Evolutionary conservation across 805 yeast genomes (phyloP).

Genomic region (Kurtzmaniella fragi): DNA sequence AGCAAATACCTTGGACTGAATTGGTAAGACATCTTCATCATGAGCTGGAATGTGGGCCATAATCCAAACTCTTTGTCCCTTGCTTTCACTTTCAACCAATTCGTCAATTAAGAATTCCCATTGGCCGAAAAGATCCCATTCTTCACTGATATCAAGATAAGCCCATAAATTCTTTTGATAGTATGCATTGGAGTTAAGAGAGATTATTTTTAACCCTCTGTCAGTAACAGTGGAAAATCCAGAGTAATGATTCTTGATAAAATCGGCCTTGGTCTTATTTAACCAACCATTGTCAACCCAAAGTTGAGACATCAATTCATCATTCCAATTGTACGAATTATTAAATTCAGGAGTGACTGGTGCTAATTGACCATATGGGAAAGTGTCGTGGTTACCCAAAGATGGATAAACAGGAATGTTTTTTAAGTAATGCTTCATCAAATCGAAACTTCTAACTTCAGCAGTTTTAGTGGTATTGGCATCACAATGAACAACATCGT

Average conservation of each 20-base stretch:
- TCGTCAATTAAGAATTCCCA: conserved; percentile 58
- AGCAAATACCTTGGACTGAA: conserved; percentile 50
- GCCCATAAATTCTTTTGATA: conserved; percentile 52
- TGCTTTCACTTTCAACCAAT: conserved; percentile 52
- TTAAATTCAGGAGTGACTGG: conserved; percentile 30
- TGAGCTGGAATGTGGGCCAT: conserved; percentile 63
- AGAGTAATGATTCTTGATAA: conserved; percentile 47
- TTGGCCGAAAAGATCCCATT: conserved; percentile 60
- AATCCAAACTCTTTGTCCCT: conserved; percentile 67
- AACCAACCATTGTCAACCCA: conserved; percentile 37
- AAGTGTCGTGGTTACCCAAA: conserved; percentile 69
- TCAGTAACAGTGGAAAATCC: conserved; percentile 55
- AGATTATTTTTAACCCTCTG: conserved; percentile 54
- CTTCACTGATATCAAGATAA: conserved; percentile 48
- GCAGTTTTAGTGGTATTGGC: conserved; percentile 64
- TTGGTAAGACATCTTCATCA: conserved; percentile 53
- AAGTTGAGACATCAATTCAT: conserved; percentile 30
- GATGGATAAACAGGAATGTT: conserved; percentile 56
- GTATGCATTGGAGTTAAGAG: conserved; percentile 65
- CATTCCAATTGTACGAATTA: conserved; percentile 33
- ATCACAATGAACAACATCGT: conserved; percentile 47
- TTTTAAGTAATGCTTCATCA: conserved; percentile 48
- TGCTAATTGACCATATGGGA: conserved; percentile 68
- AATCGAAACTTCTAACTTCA: conserved; percentile 64
- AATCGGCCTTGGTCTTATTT: conserved; percentile 16